Conservation (phyloP, 2,329 filamentous ascomycete genomes). For the Xylariaceae sp. region DNA sequence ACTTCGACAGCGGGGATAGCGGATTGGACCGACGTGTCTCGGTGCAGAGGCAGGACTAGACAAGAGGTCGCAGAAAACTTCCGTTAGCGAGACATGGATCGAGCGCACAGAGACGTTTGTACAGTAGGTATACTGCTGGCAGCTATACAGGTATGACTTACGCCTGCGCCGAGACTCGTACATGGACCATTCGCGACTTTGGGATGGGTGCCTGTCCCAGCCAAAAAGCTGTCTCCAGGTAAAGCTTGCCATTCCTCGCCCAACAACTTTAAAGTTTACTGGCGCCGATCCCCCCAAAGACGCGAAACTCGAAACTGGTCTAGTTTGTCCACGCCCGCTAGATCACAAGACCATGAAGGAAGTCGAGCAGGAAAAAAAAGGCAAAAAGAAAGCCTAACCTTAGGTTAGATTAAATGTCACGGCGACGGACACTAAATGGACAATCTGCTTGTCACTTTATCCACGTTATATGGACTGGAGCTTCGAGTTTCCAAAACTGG, state of each 20-base stretch:
- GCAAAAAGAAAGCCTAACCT: too few species aligned
- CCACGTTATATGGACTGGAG: too few species aligned
- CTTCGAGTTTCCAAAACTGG: too few species aligned
- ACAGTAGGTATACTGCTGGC: not conserved
- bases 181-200: conserved; percentile 33
- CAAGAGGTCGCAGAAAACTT: not conserved
- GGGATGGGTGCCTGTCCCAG: conserved; percentile 31
- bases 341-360: too few species aligned
- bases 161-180: conserved; percentile 41
- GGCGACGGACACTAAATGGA: too few species aligned
- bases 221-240: conserved; percentile 31
- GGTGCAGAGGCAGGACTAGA: conserved; percentile 61
- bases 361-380: too few species aligned
- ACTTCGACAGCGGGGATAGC: conserved; percentile 73
- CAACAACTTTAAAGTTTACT: too few species aligned
- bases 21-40: conserved; percentile 53
- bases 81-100: not conserved
- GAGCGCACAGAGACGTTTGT: not conserved
- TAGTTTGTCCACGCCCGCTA: too few species aligned
- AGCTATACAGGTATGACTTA: conserved; percentile 26
- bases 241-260: conserved; percentile 30
- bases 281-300: too few species aligned
- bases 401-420: too few species aligned
- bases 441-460: too few species aligned
- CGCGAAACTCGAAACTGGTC: too few species aligned